Evolutionary conservation across 192 early-diverging fungal genomes (phyloP).

Genomic region (Coemansia furcata): DNA sequence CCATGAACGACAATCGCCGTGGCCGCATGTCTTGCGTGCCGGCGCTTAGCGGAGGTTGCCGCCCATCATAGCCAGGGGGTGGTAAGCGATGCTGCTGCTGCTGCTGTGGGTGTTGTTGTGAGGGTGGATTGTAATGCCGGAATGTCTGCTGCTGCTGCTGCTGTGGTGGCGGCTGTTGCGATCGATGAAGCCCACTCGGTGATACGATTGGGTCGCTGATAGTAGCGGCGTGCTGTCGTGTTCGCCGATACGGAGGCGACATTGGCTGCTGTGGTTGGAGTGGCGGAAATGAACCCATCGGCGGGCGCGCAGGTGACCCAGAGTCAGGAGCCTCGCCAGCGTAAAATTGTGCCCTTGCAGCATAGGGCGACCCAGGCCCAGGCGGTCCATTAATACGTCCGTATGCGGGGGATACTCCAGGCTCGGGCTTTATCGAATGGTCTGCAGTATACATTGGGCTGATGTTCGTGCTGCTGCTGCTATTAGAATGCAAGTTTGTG

Average conservation of each 20-base stretch:
- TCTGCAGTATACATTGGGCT: slow-evolving; percentile 16
- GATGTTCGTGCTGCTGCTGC: slow-evolving; percentile 8
- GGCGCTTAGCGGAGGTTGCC: neutral
- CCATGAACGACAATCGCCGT: slow-evolving; percentile 40
- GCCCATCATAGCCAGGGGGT: slow-evolving; percentile 10
- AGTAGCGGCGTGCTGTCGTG: slow-evolving; percentile 47
- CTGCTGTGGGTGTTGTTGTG: slow-evolving; percentile 19
- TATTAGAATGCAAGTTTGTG: slow-evolving; percentile 13
- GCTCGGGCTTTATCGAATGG: slow-evolving; percentile 5
- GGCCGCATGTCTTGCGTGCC: slow-evolving; percentile 25
- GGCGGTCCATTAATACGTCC: slow-evolving; percentile 1
- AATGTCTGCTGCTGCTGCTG: slow-evolving; percentile 29
- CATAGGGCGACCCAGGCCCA: slow-evolving; percentile 13
- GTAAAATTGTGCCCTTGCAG: neutral
- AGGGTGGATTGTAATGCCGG: slow-evolving; percentile 27
- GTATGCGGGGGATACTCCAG: neutral
- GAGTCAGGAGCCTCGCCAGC: neutral
- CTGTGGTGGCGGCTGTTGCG: slow-evolving; percentile 14
- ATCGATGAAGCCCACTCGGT: slow-evolving; percentile 12
- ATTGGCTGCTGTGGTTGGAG: slow-evolving; percentile 8
- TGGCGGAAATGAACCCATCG: slow-evolving; percentile 1
- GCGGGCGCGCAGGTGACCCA: neutral
- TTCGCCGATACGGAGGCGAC: slow-evolving; percentile 16
- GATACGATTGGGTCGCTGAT: slow-evolving; percentile 47
- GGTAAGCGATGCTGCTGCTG: slow-evolving; percentile 6